These are phyloP conservation scores for Macrophomina tecta DNA, from an alignment of 2,329 filamentous ascomycete species.

Conservation along the genomic window DNA sequence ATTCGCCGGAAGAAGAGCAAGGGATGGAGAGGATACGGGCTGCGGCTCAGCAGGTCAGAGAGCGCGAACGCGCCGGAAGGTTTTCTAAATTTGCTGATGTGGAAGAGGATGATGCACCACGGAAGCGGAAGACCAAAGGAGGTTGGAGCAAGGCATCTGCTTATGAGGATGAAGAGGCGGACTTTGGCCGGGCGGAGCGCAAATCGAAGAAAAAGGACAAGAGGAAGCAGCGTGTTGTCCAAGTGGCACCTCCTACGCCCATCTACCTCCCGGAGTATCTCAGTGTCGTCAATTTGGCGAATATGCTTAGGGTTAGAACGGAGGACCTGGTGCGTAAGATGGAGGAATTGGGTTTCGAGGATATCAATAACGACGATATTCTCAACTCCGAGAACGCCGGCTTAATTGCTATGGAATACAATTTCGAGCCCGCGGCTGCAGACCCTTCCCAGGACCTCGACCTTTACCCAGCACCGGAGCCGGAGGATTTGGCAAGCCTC, in stretches of 20 bases:
- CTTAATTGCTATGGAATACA: constrained; percentile 89
- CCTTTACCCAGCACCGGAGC: constrained; percentile 67
- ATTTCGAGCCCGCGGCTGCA: constrained; percentile 83
- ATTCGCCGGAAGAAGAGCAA: neutral
- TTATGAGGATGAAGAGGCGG: constrained; percentile 31
- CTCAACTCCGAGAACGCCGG: constrained; percentile 90
- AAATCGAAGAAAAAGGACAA: constrained; percentile 34
- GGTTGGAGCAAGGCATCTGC: constrained; percentile 22
- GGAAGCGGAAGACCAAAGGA: constrained; percentile 29
- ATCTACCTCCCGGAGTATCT: constrained; percentile 91
- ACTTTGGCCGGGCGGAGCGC: constrained; percentile 34
- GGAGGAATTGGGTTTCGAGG: constrained; percentile 86
- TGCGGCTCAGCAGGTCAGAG: neutral
- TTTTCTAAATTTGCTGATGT: constrained; percentile 30
- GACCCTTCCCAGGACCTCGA: constrained; percentile 68
- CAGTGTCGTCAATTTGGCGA: constrained; percentile 81
- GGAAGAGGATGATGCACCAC: constrained; percentile 35
- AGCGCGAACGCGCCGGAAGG: constrained; percentile 4
- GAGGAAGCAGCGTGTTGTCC: constrained; percentile 23
- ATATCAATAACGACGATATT: constrained; percentile 80
- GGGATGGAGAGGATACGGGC: neutral
- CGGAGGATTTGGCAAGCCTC: constrained; percentile 69
- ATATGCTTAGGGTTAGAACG: constrained; percentile 72
- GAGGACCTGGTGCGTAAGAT: constrained; percentile 77
- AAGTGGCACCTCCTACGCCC: constrained; percentile 39